Conservation (phyloP, 1,139 yeast species). For the Suhomyces choctaworum region DNA sequence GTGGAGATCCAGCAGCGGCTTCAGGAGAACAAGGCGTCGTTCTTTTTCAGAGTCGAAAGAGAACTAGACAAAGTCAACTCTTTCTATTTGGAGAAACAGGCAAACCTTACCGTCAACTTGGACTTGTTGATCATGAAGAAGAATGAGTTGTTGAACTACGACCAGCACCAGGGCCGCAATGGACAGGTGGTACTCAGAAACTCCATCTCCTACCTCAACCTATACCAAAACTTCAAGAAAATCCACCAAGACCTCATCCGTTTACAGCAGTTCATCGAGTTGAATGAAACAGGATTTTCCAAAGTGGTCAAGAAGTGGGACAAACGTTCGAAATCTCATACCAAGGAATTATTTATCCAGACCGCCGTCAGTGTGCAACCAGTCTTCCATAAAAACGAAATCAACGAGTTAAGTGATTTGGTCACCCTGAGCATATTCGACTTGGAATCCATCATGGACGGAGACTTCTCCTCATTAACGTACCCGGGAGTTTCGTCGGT, state of each 20-base stretch:
- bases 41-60: constrained; percentile 88
- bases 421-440: constrained; percentile 79
- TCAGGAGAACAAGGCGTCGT: constrained; percentile 89
- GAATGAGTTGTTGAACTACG: constrained; percentile 44
- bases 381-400: constrained; percentile 86
- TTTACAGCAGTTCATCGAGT: constrained; percentile 87
- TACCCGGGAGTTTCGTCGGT: constrained; percentile 1
- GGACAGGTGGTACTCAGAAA: constrained; percentile 33
- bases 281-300: constrained; percentile 93
- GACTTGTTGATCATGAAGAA: constrained; percentile 77
- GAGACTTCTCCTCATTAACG: constrained; percentile 53
- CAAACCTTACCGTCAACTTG: constrained; percentile 74
- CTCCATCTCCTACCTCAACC: constrained; percentile 46
- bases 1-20: constrained; percentile 57
- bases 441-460: constrained; percentile 82
- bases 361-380: constrained; percentile 97
- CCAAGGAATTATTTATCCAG: constrained; percentile 85
- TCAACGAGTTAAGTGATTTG: constrained; percentile 79
- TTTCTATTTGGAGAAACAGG: constrained; percentile 86
- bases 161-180: constrained; percentile 21
- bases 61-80: constrained; percentile 92
- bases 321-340: constrained; percentile 89
- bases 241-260: constrained; percentile 86
- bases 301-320: constrained; percentile 98
- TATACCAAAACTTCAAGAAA: constrained; percentile 86